These are phyloP conservation scores for Leccinum subgranulosum DNA, from an alignment of 768 basidiomycete genomes.

Conservation along the genomic window DNA sequence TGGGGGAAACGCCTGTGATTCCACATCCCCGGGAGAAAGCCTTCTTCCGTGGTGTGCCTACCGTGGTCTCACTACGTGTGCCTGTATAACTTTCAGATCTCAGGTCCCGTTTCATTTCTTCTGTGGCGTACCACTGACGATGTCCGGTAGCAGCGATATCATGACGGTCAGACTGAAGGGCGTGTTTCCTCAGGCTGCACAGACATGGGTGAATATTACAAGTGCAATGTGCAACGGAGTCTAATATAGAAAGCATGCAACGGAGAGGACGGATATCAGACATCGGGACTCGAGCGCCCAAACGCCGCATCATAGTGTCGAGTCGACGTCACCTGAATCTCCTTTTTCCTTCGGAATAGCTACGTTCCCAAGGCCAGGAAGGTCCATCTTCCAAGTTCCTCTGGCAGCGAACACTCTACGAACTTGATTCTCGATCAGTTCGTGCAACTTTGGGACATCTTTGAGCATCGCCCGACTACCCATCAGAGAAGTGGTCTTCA, in stretches of 20 bases:
- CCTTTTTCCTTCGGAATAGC: constrained; percentile 30
- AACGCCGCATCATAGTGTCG: not conserved
- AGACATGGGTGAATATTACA: not conserved
- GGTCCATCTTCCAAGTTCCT: constrained; percentile 62
- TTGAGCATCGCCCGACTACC: constrained; percentile 97
- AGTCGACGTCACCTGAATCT: constrained; percentile 5
- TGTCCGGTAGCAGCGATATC: not conserved
- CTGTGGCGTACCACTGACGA: not conserved
- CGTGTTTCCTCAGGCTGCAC: not conserved
- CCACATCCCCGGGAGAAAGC: not conserved
- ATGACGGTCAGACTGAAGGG: not conserved
- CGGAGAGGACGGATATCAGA: not conserved
- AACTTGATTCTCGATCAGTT: constrained; percentile 86
- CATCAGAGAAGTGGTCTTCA: constrained; percentile 88
- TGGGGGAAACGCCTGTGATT: not conserved
- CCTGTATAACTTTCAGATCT: not conserved
- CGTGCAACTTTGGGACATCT: constrained; percentile 96
- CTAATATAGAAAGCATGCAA: constrained; percentile 2
- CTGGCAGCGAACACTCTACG: constrained; percentile 56
- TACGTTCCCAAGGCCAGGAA: constrained; percentile 58
- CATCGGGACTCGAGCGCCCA: not conserved
- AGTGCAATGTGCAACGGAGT: constrained; percentile 4
- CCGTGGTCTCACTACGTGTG: not conserved
- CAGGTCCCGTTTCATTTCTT: not conserved
- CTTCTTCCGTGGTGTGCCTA: not conserved